Evolutionary conservation across 2,329 filamentous ascomycete genomes (phyloP).

Genomic region (Colletotrichum sidae): DNA sequence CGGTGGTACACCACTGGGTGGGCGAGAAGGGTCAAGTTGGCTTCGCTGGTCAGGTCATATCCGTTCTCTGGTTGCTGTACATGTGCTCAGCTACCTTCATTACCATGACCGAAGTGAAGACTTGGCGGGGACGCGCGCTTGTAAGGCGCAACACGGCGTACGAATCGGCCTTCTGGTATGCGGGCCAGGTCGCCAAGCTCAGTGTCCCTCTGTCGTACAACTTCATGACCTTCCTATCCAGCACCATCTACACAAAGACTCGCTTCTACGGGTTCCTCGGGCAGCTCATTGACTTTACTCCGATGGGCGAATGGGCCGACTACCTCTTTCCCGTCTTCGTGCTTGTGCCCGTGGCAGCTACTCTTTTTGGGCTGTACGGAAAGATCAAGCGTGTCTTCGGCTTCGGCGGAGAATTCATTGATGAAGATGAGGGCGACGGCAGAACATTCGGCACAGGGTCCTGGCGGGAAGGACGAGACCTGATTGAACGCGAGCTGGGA

Average conservation of each 20-base stretch:
- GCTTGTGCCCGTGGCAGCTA: slow-evolving; percentile 85
- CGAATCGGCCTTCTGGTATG: slow-evolving; percentile 96
- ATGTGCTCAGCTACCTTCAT: slow-evolving; percentile 93
- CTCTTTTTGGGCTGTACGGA: slow-evolving; percentile 90
- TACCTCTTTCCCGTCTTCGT: slow-evolving; percentile 90
- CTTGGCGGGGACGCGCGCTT: slow-evolving; percentile 95
- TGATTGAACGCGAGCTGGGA: slow-evolving; percentile 88
- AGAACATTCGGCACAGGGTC: slow-evolving; percentile 79
- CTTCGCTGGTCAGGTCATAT: slow-evolving; percentile 86
- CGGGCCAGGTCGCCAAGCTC: slow-evolving; percentile 89
- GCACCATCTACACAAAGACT: slow-evolving; percentile 78
- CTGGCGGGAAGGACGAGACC: slow-evolving; percentile 90
- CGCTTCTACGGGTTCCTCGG: slow-evolving; percentile 92
- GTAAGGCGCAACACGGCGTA: slow-evolving; percentile 92
- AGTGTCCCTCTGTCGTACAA: slow-evolving; percentile 96
- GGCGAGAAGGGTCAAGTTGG: slow-evolving; percentile 80
- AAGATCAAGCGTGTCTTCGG: slow-evolving; percentile 81
- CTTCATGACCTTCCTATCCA: slow-evolving; percentile 89
- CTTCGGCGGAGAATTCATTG: slow-evolving; percentile 79
- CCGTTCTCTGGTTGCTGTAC: slow-evolving; percentile 91
- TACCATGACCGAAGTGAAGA: slow-evolving; percentile 91
- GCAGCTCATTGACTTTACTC: slow-evolving; percentile 83
- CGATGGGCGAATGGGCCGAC: slow-evolving; percentile 85
- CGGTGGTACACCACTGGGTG: slow-evolving; percentile 80
- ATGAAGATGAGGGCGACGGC: slow-evolving; percentile 76